A percentile compares a stretch with the other conserved stretches of the same genome.
Conservation (phyloP, 2,329 filamentous ascomycete species). For the Penicillium polonicum region DNA sequence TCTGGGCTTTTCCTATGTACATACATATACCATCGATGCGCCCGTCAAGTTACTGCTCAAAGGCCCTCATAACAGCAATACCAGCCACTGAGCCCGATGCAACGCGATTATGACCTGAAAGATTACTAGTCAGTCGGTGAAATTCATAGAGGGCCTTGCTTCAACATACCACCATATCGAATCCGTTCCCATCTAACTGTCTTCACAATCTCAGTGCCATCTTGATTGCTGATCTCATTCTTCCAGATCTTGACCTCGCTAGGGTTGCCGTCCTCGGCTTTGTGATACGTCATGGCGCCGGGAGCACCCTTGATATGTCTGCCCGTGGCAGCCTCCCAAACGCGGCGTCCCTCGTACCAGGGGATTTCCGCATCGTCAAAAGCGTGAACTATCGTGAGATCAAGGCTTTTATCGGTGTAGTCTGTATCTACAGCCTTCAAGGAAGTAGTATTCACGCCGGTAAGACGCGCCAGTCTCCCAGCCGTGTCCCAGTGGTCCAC, state of each 20-base stretch:
- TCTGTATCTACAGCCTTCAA: constrained; percentile 51
- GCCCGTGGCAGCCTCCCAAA: constrained; percentile 42
- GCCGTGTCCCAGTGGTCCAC: constrained; percentile 81
- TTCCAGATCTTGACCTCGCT: constrained; percentile 43
- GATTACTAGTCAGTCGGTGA: background rate
- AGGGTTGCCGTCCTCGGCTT: constrained; percentile 29
- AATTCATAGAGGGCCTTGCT: background rate
- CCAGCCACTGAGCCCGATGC: constrained; percentile 41
- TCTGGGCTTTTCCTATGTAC: background rate
- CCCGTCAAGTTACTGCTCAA: constrained; percentile 29
- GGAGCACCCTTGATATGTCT: constrained; percentile 24
- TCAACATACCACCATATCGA: constrained; percentile 42
- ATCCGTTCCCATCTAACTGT: constrained; percentile 46
- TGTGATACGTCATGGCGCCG: constrained; percentile 32
- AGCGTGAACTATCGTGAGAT: constrained; percentile 75
- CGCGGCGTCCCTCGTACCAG: constrained; percentile 52
- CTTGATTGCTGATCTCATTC: constrained; percentile 21
- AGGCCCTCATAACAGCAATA: constrained; percentile 39
- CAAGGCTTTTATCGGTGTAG: constrained; percentile 54
- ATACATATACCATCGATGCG: background rate
- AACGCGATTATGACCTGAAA: constrained; percentile 43
- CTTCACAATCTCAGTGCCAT: constrained; percentile 31
- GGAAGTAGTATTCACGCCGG: constrained; percentile 30
- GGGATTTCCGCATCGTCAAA: constrained; percentile 80
- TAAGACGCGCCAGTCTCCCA: constrained; percentile 56